phyloP scores from a whole-genome alignment of 345 rosid genomes.

The Sisymbrium altissimum region DNA sequence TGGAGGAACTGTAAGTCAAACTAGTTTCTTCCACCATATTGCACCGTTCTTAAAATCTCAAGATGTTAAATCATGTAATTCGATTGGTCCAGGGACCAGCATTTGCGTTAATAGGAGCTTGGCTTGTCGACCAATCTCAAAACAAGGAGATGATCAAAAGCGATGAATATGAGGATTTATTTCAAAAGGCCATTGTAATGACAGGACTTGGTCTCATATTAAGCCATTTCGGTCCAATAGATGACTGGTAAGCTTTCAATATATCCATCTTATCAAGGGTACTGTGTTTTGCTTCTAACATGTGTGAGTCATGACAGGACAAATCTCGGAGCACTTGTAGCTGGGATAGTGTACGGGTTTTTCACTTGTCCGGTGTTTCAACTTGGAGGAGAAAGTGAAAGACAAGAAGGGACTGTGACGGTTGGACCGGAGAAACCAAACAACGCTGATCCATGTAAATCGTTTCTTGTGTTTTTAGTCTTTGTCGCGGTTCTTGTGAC shows the following conservation, averaged over 20 bases:
- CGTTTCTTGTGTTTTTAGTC: conserved; percentile 47
- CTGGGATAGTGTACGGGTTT: conserved; percentile 60
- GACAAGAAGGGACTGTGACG: conserved; percentile 50
- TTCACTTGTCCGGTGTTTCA: conserved; percentile 63
- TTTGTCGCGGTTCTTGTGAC: conserved; percentile 40
- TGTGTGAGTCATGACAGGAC: conserved; percentile 45
- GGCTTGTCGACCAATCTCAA: conserved; percentile 70
- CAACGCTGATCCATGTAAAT: conserved; percentile 55
- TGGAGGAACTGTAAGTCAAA: conserved; percentile 74
- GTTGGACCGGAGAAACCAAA: conserved; percentile 37
- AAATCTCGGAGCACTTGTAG: conserved; percentile 65
- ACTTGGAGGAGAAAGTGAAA: conserved; percentile 50
- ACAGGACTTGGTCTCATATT: conserved; percentile 64
- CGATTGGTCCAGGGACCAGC: conserved; percentile 61
- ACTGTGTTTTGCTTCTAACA: not conserved
- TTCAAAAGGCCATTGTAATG: conserved; percentile 64
- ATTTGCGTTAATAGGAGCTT: conserved; percentile 83
- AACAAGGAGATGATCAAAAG: conserved; percentile 50
- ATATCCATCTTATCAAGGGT: not conserved
- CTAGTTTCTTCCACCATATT: not conserved
- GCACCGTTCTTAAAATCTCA: not conserved
- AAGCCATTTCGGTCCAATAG: conserved; percentile 76
- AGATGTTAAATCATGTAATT: not conserved
- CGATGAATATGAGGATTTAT: conserved; percentile 53
- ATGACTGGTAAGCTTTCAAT: conserved; percentile 59